Conservation (phyloP, 1,139 yeast genomes). For the Kodamaea arcana region DNA sequence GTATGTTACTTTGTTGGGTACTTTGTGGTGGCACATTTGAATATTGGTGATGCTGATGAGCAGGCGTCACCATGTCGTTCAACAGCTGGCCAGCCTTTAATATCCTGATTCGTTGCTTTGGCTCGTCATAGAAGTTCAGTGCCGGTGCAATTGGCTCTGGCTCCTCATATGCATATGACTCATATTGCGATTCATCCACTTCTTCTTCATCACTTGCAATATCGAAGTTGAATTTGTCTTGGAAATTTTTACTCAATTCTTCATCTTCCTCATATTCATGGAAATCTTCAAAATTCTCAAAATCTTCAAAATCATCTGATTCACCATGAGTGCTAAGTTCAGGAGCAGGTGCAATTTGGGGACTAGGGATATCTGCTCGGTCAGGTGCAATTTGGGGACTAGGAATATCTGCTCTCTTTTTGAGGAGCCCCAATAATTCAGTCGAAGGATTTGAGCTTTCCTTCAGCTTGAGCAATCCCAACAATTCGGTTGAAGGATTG, state of each 20-base stretch:
- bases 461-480: slow-evolving; percentile 23
- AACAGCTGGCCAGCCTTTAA: slow-evolving; percentile 30
- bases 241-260: slow-evolving; percentile 18
- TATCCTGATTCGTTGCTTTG: slow-evolving; percentile 20
- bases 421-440: background rate
- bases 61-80: slow-evolving; percentile 10
- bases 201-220: slow-evolving; percentile 36
- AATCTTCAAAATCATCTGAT: slow-evolving; percentile 14
- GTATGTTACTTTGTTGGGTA: slow-evolving; percentile 1
- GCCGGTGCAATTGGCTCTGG: background rate
- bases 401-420: slow-evolving; percentile 8
- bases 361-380: slow-evolving; percentile 5
- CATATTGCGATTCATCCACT: slow-evolving; percentile 8
- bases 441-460: background rate
- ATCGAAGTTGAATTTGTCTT: slow-evolving; percentile 21
- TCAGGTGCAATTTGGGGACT: slow-evolving; percentile 1
- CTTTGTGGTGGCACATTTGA: slow-evolving; percentile 1
- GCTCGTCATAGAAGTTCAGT: slow-evolving; percentile 5
- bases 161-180: no score
- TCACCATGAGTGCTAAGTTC: slow-evolving; percentile 5
- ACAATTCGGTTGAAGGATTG: slow-evolving; percentile 9
- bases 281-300: slow-evolving; percentile 33
- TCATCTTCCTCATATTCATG: slow-evolving; percentile 33
- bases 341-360: slow-evolving; percentile 1
- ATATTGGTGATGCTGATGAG: slow-evolving; percentile 1